These are phyloP conservation scores for Erysiphe pulchra DNA, from an alignment of 2,329 filamentous ascomycete genomes.

Conservation along the genomic window DNA sequence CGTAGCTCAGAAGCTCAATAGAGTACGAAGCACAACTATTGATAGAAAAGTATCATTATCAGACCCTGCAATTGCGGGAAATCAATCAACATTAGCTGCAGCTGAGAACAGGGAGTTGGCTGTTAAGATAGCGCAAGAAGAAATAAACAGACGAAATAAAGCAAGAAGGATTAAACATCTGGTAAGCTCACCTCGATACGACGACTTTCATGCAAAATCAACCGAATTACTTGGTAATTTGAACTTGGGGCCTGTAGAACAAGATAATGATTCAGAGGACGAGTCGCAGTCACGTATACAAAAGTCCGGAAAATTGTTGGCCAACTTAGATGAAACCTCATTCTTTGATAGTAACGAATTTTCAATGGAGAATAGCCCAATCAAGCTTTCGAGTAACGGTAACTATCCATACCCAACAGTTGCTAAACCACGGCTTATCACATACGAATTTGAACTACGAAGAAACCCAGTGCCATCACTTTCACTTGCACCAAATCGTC, in stretches of 20 bases:
- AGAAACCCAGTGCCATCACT: background rate
- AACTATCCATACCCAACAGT: conserved; percentile 32
- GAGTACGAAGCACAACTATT: background rate
- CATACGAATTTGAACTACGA: conserved; percentile 13
- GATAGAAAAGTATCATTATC: conserved; percentile 7
- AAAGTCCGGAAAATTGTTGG: conserved; percentile 19
- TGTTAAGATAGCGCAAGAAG: conserved; percentile 47
- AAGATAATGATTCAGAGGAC: conserved; percentile 23
- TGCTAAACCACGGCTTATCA: conserved; percentile 22
- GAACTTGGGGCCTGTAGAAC: conserved; percentile 20
- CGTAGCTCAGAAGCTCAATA: background rate
- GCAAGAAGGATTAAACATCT: conserved; percentile 29
- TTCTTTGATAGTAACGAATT: conserved; percentile 7
- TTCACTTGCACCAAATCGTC: conserved; percentile 2
- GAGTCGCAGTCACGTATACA: conserved; percentile 26
- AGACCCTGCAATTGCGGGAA: conserved; percentile 34
- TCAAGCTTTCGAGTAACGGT: conserved; percentile 5
- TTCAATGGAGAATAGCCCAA: conserved; percentile 7
- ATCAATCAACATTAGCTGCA: conserved; percentile 37
- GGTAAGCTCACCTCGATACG: conserved; percentile 28
- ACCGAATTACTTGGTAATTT: conserved; percentile 26
- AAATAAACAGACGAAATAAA: conserved; percentile 41
- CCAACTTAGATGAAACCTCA: conserved; percentile 9
- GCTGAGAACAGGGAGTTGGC: conserved; percentile 50
- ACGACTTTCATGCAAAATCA: conserved; percentile 27